Conservation (phyloP, 805 yeast species). For the Maudiozyma bulderi region DNA sequence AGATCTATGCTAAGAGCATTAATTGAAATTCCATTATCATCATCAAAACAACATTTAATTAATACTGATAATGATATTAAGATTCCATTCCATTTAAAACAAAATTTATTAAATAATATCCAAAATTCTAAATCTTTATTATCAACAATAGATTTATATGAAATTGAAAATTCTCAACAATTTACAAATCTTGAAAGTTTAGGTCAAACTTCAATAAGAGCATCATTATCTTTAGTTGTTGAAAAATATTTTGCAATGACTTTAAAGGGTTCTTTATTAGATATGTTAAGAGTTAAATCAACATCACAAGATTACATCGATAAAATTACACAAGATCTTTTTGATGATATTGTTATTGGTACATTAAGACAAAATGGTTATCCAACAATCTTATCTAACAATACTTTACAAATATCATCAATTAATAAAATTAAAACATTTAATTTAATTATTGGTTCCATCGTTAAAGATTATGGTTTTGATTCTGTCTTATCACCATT, state of each 20-base stretch:
- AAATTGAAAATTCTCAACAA: slow-evolving; percentile 24
- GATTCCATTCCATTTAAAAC: slow-evolving; percentile 13
- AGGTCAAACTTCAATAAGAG: slow-evolving; percentile 47
- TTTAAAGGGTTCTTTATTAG: slow-evolving; percentile 22
- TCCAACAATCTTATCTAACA: neutral
- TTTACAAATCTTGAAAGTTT: slow-evolving; percentile 42
- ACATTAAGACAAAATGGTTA: neutral
- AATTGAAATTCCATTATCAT: slow-evolving; percentile 1
- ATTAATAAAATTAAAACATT: slow-evolving; percentile 1
- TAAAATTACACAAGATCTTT: neutral
- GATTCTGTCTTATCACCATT: slow-evolving; percentile 56
- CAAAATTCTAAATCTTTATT: slow-evolving; percentile 57
- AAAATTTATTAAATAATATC: slow-evolving; percentile 37
- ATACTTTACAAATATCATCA: neutral
- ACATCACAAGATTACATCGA: neutral
- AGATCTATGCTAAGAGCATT: slow-evolving; percentile 1
- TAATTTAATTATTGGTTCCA: slow-evolving; percentile 43
- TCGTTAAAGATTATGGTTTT: slow-evolving; percentile 74
- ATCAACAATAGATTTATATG: slow-evolving; percentile 18
- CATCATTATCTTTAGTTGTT: slow-evolving; percentile 51
- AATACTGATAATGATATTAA: neutral
- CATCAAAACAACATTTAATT: neutral
- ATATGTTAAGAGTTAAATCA: neutral
- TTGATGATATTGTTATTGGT: neutral
- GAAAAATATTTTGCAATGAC: slow-evolving; percentile 41